Evolutionary conservation across 257 asterid species (phyloP), one percentile per base, ranked within the genome.

Genomic region (Nicotiana otophora): DNA sequence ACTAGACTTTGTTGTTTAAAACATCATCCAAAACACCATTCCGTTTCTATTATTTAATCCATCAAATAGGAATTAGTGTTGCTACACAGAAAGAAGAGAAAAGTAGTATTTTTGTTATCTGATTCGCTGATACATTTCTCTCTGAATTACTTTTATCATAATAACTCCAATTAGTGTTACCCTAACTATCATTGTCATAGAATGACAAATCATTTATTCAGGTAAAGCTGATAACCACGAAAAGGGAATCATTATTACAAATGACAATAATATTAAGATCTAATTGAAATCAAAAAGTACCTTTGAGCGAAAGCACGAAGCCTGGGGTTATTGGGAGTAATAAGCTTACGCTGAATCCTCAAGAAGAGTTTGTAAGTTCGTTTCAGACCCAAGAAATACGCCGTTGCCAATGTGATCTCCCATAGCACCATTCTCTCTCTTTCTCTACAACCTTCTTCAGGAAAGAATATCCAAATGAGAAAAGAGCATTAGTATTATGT

Each of bases 401-500:
- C 98, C 46, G 98, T 92, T 8, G 85, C 97, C 86, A 95, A 85
- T 83, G 98, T 90, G 85, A 95, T 88, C 90, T 95, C 98, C 98
- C 98, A 95, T 33, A 95, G 84, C 87, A 95, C 98, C 98, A 95
- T 95, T 82, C 69, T 84, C 26, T 17, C 78, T 58, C 66, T 31
- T 31, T 46, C 83, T 31, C 20, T 62, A 19, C 15, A 23, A 74
- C 81, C 76, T 54, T 74, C 75, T 57, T 51, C 75, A 58, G 75
- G 1, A 16, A 46, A n/a, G 31, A 69, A 55, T 33, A 36, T 70
- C 69, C 46, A 12, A 30, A 15, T 31, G 42, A 23, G n/a, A 55
- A 57, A 17, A 55, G 7, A 77, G 67, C 55, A 54, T 30, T 4
- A 9, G n/a, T 54, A 54, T 54, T 54, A 54, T 54, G 60, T 54